Percentiles rank a stretch among this genome's conserved stretches.
phyloP scores from a whole-genome alignment of 192 early-diverging fungal genomes.

The Jimgerdemannia lactiflua region DNA sequence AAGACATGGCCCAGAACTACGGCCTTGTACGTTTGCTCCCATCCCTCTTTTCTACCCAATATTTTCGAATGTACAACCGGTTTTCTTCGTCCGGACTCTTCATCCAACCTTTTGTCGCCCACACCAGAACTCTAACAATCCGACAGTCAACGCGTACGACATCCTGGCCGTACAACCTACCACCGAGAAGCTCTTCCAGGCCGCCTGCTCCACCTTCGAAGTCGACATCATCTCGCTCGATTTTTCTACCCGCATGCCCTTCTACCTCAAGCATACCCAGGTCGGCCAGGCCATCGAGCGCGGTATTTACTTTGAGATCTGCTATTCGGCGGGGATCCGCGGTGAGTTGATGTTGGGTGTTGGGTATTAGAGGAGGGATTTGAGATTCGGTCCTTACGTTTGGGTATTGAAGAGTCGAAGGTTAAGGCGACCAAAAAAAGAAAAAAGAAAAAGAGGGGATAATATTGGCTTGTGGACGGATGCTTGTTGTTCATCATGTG shows the following conservation, averaged over 20 bases:
- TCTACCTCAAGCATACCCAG: constrained; percentile 61
- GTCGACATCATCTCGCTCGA: constrained; percentile 85
- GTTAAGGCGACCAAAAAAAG: no score
- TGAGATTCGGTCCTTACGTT: no score
- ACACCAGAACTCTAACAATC: constrained; percentile 29
- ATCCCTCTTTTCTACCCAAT: neutral
- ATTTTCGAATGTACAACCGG: no score
- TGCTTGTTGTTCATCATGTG: no score
- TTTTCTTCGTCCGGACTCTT: neutral
- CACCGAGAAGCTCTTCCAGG: constrained; percentile 68
- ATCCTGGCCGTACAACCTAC: constrained; percentile 72
- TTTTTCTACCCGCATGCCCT: constrained; percentile 58
- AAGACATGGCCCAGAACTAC: constrained; percentile 55
- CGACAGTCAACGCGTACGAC: constrained; percentile 47
- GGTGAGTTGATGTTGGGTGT: constrained; percentile 30
- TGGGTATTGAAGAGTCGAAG: neutral
- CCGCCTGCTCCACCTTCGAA: constrained; percentile 64
- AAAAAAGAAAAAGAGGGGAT: no score
- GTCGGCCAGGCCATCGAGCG: constrained; percentile 67
- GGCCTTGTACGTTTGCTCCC: constrained; percentile 37
- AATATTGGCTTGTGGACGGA: no score
- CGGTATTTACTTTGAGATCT: constrained; percentile 81
- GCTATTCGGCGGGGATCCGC: constrained; percentile 62
- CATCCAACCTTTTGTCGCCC: neutral
- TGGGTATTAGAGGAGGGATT: no score